Conservation (phyloP, 768 basidiomycete genomes). For the Phaffia australis region DNA sequence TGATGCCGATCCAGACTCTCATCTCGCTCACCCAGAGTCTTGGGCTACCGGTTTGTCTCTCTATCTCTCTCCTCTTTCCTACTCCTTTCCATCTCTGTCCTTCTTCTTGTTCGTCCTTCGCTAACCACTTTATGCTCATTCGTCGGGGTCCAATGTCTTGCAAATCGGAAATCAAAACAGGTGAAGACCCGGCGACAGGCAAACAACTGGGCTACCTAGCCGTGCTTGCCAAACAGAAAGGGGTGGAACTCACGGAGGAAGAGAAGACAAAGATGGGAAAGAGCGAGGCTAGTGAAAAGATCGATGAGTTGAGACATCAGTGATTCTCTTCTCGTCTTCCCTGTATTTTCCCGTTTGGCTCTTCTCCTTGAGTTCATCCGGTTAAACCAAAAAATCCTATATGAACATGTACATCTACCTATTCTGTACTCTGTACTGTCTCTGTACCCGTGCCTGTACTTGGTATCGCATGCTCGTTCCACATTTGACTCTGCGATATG, state of each 20-base stretch:
- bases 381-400: too few species aligned
- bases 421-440: too few species aligned
- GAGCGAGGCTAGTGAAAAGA: conserved; percentile 36
- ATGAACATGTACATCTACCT: too few species aligned
- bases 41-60: conserved; percentile 34
- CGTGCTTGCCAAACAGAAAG: conserved; percentile 37
- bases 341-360: too few species aligned
- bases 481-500: too few species aligned
- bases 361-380: too few species aligned
- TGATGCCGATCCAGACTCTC: conserved; percentile 14
- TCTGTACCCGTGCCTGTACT: too few species aligned
- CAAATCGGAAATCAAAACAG: background rate
- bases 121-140: background rate
- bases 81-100: background rate
- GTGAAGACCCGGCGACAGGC: conserved; percentile 36
- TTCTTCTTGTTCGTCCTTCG: background rate
- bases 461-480: too few species aligned
- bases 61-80: background rate
- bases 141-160: background rate
- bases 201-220: conserved; percentile 37
- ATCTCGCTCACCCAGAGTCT: conserved; percentile 37
- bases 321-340: too few species aligned
- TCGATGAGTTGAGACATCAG: conserved; percentile 30
- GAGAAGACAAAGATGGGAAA: conserved; percentile 31
- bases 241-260: conserved; percentile 21